Base-by-base conservation (phyloP, 768 basidiomycete genomes). In the Suillus weaverae region DNA sequence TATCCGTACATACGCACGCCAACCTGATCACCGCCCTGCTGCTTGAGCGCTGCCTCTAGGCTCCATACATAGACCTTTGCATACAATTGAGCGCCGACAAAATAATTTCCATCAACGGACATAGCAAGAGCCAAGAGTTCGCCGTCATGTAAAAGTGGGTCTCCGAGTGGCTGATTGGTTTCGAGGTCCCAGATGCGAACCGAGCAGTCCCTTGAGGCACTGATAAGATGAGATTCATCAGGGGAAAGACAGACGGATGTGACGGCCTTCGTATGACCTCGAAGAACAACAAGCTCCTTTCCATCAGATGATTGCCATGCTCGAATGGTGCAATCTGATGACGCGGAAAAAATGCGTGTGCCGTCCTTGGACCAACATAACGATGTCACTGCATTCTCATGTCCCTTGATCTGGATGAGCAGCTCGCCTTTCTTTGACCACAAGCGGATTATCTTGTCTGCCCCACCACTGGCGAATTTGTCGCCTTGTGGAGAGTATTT, bases 141-240 rank as follows among this genome's bases (percentile, higher is more conserved):
- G 32, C 32, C 53, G 20, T 54, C 53, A 5, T 54, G 53, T 10
- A 54, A 54, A 54, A 54, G 53, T 20, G 51, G 51, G 8, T 54
- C 32, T 54, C 53, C 53, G 18, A 54, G 20, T 54, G 18, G 32
- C 53, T 54, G 18, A 20, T 33, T 54, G 32, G 18, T 54, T 20
- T 54, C 11, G 53, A 54, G 53, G 32, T 54, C 18, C 53, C 53
- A 54, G 20, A 54, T 33, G 32, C 32, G 53, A 54, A 54, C 32
- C 11, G 53, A 54, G 20, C 53, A 54, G 53, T 54, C 53, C 53
- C 53, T 54, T n/a, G 53, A 54, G 4, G 53, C 53, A 20, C 53
- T 54, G 20, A 54, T 6, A 20, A 54, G 53, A 54, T 33, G 18
- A 33, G 32, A 33, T 54, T 54, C 53, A 20, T 54, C 32, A 10